Evolutionary conservation across 2,329 filamentous ascomycete species (phyloP).

Genomic region (Beauveria varroae): DNA sequence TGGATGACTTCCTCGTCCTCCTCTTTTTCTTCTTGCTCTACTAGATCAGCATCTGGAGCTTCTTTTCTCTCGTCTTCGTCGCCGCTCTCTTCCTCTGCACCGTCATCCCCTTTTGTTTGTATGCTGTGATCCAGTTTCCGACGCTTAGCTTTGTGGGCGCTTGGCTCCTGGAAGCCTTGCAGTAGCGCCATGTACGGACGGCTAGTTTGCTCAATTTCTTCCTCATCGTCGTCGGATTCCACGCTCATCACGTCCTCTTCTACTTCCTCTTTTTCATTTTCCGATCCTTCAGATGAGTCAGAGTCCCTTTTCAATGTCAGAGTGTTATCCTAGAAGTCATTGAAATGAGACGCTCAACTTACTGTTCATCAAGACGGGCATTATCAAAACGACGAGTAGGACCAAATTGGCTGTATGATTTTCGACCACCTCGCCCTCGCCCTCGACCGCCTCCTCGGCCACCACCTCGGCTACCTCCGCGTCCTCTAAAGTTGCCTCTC

Average conservation of each 20-base stretch:
- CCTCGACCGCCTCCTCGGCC: conserved; percentile 19
- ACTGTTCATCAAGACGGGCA: conserved; percentile 27
- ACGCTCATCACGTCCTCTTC: conserved; percentile 31
- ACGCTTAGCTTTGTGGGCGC: conserved; percentile 44
- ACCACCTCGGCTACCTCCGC: conserved; percentile 23
- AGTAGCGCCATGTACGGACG: conserved; percentile 52
- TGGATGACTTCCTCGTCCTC: conserved; percentile 27
- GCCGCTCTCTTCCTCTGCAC: conserved; percentile 7
- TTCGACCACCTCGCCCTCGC: conserved; percentile 26
- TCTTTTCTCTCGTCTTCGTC: conserved; percentile 23
- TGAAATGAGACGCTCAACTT: conserved; percentile 17
- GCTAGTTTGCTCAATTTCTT: conserved; percentile 36
- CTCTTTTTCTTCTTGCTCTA: conserved; percentile 34
- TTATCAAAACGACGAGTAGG: conserved; percentile 30
- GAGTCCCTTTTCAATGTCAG: not conserved
- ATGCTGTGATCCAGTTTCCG: conserved; percentile 41
- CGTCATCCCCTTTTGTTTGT: conserved; percentile 12
- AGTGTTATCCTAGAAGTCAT: not conserved
- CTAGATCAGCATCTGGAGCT: conserved; percentile 27
- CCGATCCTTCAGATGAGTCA: conserved; percentile 20
- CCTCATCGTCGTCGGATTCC: conserved; percentile 36
- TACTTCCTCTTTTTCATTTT: conserved; percentile 22
- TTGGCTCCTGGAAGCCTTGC: conserved; percentile 45
- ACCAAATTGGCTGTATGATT: conserved; percentile 20
- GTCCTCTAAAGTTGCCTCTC: conserved; percentile 25